Percentiles rank a stretch among this genome's conserved stretches.
phyloP scores from a whole-genome alignment of 1,284 basidiomycete species.

The Ganoderma leucocontextum region DNA sequence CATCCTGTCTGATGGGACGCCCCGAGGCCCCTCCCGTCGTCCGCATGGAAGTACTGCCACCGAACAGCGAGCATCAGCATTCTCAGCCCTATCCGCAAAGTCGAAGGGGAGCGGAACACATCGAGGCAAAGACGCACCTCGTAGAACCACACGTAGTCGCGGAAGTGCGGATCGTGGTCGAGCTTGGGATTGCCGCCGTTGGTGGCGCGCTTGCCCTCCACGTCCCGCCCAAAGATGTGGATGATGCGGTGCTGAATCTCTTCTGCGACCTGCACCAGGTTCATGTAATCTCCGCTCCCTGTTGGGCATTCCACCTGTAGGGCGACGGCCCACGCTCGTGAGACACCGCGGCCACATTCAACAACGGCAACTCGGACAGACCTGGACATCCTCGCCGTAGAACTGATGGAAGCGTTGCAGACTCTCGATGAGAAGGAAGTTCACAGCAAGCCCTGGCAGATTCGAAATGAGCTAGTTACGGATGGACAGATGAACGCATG shows the following conservation, averaged over 20 bases:
- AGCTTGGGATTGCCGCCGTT: constrained; percentile 92
- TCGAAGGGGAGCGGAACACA: background rate
- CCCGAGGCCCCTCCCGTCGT: constrained; percentile 90
- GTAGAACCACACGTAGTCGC: constrained; percentile 96
- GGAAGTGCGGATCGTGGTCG: constrained; percentile 94
- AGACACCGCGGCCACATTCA: constrained; percentile 9
- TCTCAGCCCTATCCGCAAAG: background rate
- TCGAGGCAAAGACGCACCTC: constrained; percentile 63
- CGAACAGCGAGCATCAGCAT: background rate
- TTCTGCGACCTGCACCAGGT: constrained; percentile 91
- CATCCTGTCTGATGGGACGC: constrained; percentile 99
- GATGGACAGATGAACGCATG: background rate
- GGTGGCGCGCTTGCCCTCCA: constrained; percentile 85
- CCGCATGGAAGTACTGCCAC: constrained; percentile 91
- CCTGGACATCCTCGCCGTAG: constrained; percentile 87
- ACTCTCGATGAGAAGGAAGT: constrained; percentile 93
- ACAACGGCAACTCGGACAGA: constrained; percentile 30
- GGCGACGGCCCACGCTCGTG: constrained; percentile 1
- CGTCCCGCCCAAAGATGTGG: constrained; percentile 93
- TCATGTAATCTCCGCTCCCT: constrained; percentile 95
- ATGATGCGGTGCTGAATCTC: constrained; percentile 98
- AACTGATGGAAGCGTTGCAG: constrained; percentile 98
- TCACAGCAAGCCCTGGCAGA: constrained; percentile 86
- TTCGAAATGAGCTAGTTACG: constrained; percentile 7
- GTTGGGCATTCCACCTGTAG: constrained; percentile 92